These are phyloP conservation scores for Colletotrichum orbiculare DNA, from an alignment of 2,329 filamentous ascomycete species.

Conservation along the genomic window DNA sequence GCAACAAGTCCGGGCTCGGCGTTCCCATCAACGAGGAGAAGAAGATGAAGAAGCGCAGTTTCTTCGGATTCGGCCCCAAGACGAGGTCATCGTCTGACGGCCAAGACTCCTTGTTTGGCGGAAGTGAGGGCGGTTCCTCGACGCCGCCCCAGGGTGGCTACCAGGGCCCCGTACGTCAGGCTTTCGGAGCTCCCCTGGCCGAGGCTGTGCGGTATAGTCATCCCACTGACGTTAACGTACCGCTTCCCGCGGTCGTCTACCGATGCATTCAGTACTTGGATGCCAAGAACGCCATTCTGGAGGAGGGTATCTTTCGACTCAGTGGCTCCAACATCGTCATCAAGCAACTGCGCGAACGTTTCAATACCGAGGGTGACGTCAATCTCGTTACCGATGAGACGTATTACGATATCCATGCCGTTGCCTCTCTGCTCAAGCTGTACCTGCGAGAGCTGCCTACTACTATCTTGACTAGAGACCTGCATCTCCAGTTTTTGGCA, in stretches of 20 bases:
- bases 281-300: conserved; percentile 80
- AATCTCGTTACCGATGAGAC: conserved; percentile 84
- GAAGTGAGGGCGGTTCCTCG: conserved; percentile 57
- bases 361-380: conserved; percentile 92
- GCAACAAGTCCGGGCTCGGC: conserved; percentile 73
- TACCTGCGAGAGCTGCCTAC: conserved; percentile 93
- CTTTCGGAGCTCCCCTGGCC: conserved; percentile 86
- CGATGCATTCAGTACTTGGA: conserved; percentile 94
- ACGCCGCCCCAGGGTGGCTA: conserved; percentile 55
- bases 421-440: conserved; percentile 92
- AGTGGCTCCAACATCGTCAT: conserved; percentile 98
- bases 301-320: conserved; percentile 96
- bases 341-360: conserved; percentile 88
- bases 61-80: conserved; percentile 77
- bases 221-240: conserved; percentile 77
- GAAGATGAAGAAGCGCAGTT: conserved; percentile 80
- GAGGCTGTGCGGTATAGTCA: conserved; percentile 88
- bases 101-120: conserved; percentile 65
- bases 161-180: conserved; percentile 70
- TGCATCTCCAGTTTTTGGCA: conserved; percentile 88
- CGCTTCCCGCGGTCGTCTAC: conserved; percentile 92
- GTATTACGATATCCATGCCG: conserved; percentile 95
- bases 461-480: conserved; percentile 89
- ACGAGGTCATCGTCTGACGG: conserved; percentile 68
- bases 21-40: conserved; percentile 75